Base-by-base conservation (phyloP, 2,329 filamentous ascomycete species). In the Didymella sp. region DNA sequence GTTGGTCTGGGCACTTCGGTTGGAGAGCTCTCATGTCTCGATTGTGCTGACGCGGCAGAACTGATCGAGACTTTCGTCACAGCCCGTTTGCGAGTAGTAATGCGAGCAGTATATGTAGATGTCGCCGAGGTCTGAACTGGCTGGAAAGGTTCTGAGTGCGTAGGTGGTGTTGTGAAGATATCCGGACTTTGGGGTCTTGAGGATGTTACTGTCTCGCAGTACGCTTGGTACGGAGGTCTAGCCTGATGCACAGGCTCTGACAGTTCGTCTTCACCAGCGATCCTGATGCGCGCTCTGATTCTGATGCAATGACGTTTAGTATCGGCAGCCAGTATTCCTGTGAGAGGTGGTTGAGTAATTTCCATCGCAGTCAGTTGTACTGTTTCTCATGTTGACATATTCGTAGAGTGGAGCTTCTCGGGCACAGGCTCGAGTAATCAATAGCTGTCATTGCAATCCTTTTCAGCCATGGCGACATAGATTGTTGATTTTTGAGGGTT, bases 141-240 rank as follows among this genome's bases (percentile, higher is more conserved):
- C 3, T 31, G 48, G n/a, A 44, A 31, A 2, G 43, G 28, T 13
- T 19, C 30, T 25, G 41, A 46, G 8, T 50, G 48, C 27, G 54
- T 52, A 6, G 58, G 62, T 31, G 40, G 46, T 24, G 58, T 54
- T 19, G 42, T 47, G 27, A 66, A 53, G 7, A 52, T 5, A 13
- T 64, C 51, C n/a, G 60, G 62, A 41, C 58, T 67, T 6, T 58
- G 21, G 35, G 62, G 42, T 30, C 64, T 56, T 22, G 66, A 68
- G 9, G 63, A 63, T 7, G 56, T 45, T 50, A 60, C 59, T 4
- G 66, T 68, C 21, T 56, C 58, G 51, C 66, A 68, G 19, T 68
- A 68, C 21, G 64, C 62, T 45, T 68, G 66, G 19, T 66, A 63
- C 6, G 57, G 59, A 15, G 40, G 59, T 11, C 35, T 40, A 49